Percentiles rank a stretch among this genome's conserved stretches.
These are phyloP conservation scores for Colletotrichum australisinense DNA, from an alignment of 2,329 filamentous ascomycete genomes.

Conservation along the genomic window DNA sequence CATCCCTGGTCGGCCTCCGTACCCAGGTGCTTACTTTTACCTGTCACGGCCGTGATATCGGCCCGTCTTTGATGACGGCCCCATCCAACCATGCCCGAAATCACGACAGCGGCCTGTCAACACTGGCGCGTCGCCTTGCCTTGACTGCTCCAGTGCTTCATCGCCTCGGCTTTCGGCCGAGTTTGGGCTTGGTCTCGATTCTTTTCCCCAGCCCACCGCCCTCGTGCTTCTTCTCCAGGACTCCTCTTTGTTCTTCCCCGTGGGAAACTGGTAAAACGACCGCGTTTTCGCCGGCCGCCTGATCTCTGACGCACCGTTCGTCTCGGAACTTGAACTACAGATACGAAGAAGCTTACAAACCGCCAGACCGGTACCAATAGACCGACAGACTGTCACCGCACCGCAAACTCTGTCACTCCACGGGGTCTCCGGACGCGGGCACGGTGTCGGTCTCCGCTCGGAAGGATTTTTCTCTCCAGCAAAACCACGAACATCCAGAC, in stretches of 20 bases:
- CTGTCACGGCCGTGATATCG: conserved; percentile 33
- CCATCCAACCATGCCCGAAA: conserved; percentile 26
- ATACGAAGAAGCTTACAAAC: conserved; percentile 10
- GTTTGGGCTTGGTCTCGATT: conserved; percentile 22
- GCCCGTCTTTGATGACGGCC: conserved; percentile 35
- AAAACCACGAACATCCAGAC: background rate
- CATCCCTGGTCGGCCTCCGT: conserved; percentile 22
- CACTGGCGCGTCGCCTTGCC: conserved; percentile 5
- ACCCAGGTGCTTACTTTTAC: conserved; percentile 30
- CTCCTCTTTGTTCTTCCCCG: conserved; percentile 35
- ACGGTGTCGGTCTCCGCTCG: conserved; percentile 18
- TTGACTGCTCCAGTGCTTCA: conserved; percentile 13
- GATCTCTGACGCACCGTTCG: conserved; percentile 7
- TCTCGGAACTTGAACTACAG: background rate
- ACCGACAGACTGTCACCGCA: background rate
- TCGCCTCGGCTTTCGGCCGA: conserved; percentile 28
- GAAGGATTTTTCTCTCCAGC: conserved; percentile 6
- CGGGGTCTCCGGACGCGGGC: conserved; percentile 19
- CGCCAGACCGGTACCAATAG: background rate
- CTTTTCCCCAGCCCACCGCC: conserved; percentile 3
- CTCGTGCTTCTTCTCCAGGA: background rate
- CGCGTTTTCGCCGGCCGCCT: conserved; percentile 31
- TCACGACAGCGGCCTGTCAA: conserved; percentile 12
- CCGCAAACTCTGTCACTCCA: conserved; percentile 14
- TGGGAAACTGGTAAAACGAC: conserved; percentile 27